phyloP scores from a whole-genome alignment of 2,329 filamentous ascomycete genomes.

The Penicillium glabrum region DNA sequence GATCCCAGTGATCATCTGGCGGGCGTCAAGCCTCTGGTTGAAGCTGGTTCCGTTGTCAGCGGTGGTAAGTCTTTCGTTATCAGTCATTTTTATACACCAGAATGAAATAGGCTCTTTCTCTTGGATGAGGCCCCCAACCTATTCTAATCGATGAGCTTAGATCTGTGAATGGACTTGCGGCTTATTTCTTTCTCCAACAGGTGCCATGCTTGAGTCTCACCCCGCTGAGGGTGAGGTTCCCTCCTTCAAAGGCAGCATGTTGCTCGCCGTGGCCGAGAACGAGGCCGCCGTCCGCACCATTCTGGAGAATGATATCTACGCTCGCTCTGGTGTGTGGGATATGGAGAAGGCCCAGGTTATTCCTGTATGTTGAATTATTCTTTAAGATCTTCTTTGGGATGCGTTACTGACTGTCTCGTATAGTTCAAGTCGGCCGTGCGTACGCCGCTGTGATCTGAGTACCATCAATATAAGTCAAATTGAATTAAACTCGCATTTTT shows the following conservation, averaged over 20 bases:
- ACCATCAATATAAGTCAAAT: neutral
- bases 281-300: conserved; percentile 68
- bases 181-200: conserved; percentile 37
- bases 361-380: conserved; percentile 30
- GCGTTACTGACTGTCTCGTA: conserved; percentile 3
- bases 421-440: conserved; percentile 36
- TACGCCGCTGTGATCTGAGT: conserved; percentile 12
- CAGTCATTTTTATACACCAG: neutral
- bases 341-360: conserved; percentile 58
- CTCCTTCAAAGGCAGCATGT: conserved; percentile 70
- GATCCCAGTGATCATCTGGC: conserved; percentile 55
- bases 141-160: neutral
- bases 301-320: conserved; percentile 73
- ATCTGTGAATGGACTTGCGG: neutral
- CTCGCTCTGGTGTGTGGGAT: conserved; percentile 75
- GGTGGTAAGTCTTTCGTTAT: conserved; percentile 55
- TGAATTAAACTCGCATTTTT: neutral
- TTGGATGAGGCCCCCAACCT: too few species aligned
- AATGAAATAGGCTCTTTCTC: neutral
- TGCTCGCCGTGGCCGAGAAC: conserved; percentile 66
- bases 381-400: neutral
- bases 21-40: conserved; percentile 53
- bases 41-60: conserved; percentile 61
- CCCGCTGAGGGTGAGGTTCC: conserved; percentile 62
- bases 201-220: conserved; percentile 66